Evolutionary conservation across 305 asterid species (phyloP).

Genomic region (Petunia hybrid): DNA sequence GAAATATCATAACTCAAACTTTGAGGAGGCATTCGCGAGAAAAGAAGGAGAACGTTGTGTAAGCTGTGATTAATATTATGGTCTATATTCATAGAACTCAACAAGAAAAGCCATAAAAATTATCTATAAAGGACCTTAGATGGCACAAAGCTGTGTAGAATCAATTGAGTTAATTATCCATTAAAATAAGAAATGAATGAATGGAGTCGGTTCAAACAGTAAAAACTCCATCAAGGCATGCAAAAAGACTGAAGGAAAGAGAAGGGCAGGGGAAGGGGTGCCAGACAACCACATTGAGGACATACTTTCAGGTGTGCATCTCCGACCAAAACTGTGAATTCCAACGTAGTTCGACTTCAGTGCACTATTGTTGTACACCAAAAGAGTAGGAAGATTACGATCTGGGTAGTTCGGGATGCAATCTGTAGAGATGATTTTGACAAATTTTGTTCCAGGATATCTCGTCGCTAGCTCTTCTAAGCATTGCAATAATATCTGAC

Average conservation of each 20-base stretch:
- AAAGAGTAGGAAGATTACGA: slow-evolving; percentile 77
- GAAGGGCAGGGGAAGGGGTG: slow-evolving; percentile 12
- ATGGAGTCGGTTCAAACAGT: neutral
- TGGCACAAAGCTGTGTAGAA: too few relatives aligned
- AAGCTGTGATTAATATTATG: slow-evolving; percentile 34
- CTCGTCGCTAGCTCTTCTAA: slow-evolving; percentile 32
- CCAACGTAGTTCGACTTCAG: slow-evolving; percentile 88
- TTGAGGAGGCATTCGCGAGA: neutral
- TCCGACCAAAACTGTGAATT: slow-evolving; percentile 76
- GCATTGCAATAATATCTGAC: slow-evolving; percentile 73
- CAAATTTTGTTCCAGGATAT: slow-evolving; percentile 82
- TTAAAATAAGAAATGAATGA: too few relatives aligned
- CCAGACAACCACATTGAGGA: neutral
- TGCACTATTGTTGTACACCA: slow-evolving; percentile 80
- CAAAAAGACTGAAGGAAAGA: neutral
- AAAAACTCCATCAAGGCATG: neutral
- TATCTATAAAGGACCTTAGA: too few relatives aligned
- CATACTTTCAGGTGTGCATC: slow-evolving; percentile 93
- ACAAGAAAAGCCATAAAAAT: slow-evolving; percentile 70
- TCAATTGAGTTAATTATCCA: too few relatives aligned
- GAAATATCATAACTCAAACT: too few relatives aligned
- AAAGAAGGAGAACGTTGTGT: neutral
- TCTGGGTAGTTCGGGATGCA: slow-evolving; percentile 95
- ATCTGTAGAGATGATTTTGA: slow-evolving; percentile 80
- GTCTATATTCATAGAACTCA: slow-evolving; percentile 70